These are phyloP conservation scores for Clarireedia paspali DNA, from an alignment of 2,329 filamentous ascomycete species.

Conservation along the genomic window DNA sequence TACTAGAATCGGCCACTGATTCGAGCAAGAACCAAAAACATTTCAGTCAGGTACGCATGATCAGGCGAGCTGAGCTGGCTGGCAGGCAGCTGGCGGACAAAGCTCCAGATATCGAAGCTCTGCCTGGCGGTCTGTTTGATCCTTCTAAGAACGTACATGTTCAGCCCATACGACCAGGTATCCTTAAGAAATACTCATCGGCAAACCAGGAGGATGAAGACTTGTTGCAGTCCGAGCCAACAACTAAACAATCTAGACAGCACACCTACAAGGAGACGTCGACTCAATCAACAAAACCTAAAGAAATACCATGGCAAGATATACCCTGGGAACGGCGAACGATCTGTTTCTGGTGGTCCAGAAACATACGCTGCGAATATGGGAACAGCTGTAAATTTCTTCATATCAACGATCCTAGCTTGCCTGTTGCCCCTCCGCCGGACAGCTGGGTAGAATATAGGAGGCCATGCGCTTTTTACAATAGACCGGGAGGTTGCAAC, in stretches of 20 bases:
- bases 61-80: slow-evolving; percentile 36
- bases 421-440: neutral
- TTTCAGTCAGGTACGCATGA: slow-evolving; percentile 33
- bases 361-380: neutral
- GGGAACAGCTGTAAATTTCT: neutral
- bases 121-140: slow-evolving; percentile 21
- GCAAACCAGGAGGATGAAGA: neutral
- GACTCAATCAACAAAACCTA: neutral
- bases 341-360: neutral
- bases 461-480: neutral
- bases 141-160: slow-evolving; percentile 14
- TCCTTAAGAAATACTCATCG: slow-evolving; percentile 10
- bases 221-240: neutral
- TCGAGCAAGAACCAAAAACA: slow-evolving; percentile 34
- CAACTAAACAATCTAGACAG: neutral
- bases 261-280: neutral
- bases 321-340: neutral
- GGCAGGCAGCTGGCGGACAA: slow-evolving; percentile 38
- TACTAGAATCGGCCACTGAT: slow-evolving; percentile 31
- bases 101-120: slow-evolving; percentile 31
- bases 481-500: neutral
- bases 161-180: slow-evolving; percentile 12
- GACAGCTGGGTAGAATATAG: neutral
- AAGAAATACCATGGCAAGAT: neutral
- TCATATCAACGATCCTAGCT: neutral